Evolutionary conservation across 345 rosid species (phyloP), one percentile per base, ranked within the genome.

Genomic region (Viola odorata): DNA sequence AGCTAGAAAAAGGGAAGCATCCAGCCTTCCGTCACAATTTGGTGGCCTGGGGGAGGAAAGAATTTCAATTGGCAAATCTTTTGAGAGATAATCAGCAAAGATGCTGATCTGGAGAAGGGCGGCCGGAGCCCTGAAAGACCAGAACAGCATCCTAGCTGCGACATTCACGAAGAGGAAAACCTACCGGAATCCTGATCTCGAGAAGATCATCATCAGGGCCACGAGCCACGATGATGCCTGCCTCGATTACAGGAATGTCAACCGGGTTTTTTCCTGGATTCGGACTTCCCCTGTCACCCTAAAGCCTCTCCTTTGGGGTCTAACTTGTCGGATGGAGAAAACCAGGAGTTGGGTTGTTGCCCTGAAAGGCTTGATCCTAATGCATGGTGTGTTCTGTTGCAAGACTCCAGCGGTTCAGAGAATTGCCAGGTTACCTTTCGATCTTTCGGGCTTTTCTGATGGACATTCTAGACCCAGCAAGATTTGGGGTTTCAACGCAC

Each of bases 291-390:
- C 95, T 0, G 39, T 73, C 1, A 79, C 72, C 77, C 61, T 89
- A 55, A 78, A 75, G 68, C 86, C 94, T 37, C 70, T 91, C 7
- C 60, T 82, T 2, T 65, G 73, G 50, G 72, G 81, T 13, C 63
- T 89, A 60, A 68, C 88, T 10, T 45, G 61, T 38, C 77, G 98
- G 3, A 79, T 87, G 66, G 75, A 69, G 62, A 81, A 81, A 41
- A 85, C 96, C 3, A 70, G 72, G 37, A 77, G 84, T 70, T 92
- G 98, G 96, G 75, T 75, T 2, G 96, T 89, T 4, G 91, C 92
- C 4, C 70, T 91, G 44, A 91, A 89, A 37, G 84, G 96, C 8
- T 70, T 91, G 41, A 80, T 89, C 71, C 81, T 92, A 9, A 77
- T 92, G 72, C 96, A 89, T 16, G 94, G 95, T 23, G 81, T 91